Evolutionary conservation across 257 asterid species (phyloP).

Genomic region (Penstemon barbatus): DNA sequence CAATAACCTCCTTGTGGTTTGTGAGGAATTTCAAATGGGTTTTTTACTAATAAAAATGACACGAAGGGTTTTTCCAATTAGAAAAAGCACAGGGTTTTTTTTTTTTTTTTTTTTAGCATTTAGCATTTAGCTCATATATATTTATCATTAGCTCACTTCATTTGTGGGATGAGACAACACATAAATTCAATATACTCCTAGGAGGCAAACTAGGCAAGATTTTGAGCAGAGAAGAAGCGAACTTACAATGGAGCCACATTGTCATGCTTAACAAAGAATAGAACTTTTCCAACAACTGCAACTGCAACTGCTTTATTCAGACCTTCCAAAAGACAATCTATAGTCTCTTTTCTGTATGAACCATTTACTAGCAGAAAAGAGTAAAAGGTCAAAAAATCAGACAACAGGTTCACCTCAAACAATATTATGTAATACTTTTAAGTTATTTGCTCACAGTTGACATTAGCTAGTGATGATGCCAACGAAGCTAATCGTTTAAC

Average conservation of each 20-base stretch:
- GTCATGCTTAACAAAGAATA: slow-evolving; percentile 62
- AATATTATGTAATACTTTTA: slow-evolving; percentile 19
- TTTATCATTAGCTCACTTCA: neutral
- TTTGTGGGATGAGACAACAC: neutral
- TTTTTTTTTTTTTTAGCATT: no score
- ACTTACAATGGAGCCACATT: slow-evolving; percentile 78
- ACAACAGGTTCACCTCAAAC: slow-evolving; percentile 20
- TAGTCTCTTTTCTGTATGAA: slow-evolving; percentile 57
- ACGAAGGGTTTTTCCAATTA: no score
- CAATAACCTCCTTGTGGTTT: no score
- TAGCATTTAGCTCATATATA: neutral
- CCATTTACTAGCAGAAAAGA: slow-evolving; percentile 59
- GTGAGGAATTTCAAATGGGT: no score
- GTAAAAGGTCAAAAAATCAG: slow-evolving; percentile 25
- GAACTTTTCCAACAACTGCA: slow-evolving; percentile 70
- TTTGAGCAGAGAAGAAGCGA: slow-evolving; percentile 22
- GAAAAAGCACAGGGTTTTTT: no score
- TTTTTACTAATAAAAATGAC: no score
- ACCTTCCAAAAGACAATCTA: slow-evolving; percentile 72
- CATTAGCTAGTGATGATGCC: slow-evolving; percentile 65
- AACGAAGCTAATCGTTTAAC: slow-evolving; percentile 69
- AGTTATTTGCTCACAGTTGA: slow-evolving; percentile 53
- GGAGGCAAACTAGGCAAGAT: slow-evolving; percentile 3
- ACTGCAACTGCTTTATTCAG: slow-evolving; percentile 79
- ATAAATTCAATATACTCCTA: slow-evolving; percentile 12